phyloP scores from a whole-genome alignment of 169 alveolate species.

The Neospora caninum region DNA sequence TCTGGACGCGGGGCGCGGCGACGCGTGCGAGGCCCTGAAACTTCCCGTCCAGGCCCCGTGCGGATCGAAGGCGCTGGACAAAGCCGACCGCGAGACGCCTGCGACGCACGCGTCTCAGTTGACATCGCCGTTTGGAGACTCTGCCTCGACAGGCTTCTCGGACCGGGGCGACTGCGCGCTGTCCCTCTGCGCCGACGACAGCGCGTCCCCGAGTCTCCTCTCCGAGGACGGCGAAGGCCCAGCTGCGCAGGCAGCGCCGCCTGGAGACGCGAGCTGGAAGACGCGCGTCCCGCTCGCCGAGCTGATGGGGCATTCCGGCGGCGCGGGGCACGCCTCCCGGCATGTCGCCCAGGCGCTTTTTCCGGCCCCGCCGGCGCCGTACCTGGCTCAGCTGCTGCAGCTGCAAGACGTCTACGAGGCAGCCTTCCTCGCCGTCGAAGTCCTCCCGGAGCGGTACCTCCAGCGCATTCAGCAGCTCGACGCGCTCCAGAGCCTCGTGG shows the following conservation, averaged over 20 bases:
- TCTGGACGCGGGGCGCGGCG: not conserved
- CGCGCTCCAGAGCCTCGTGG: conserved; percentile 2
- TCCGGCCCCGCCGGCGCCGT: conserved; percentile 11
- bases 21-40: too few relatives aligned
- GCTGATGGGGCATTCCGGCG: not conserved
- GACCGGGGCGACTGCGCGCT: not conserved
- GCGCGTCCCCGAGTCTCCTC: not conserved
- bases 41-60: too few relatives aligned
- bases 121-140: not conserved
- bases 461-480: conserved; percentile 38
- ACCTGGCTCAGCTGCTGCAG: not conserved
- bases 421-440: not conserved
- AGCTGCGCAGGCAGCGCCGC: not conserved
- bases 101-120: not conserved
- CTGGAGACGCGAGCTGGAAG: not conserved
- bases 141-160: not conserved
- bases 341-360: not conserved
- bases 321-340: not conserved
- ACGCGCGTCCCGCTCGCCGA: not conserved
- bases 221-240: not conserved
- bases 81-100: not conserved
- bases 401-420: conserved; percentile 11
- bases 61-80: too few relatives aligned
- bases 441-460: conserved; percentile 2
- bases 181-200: not conserved